Percentiles rank a stretch among this genome's conserved stretches.
These are phyloP conservation scores for Pythium utonaiense DNA, from an alignment of 352 stramenopile species.

Conservation along the genomic window DNA sequence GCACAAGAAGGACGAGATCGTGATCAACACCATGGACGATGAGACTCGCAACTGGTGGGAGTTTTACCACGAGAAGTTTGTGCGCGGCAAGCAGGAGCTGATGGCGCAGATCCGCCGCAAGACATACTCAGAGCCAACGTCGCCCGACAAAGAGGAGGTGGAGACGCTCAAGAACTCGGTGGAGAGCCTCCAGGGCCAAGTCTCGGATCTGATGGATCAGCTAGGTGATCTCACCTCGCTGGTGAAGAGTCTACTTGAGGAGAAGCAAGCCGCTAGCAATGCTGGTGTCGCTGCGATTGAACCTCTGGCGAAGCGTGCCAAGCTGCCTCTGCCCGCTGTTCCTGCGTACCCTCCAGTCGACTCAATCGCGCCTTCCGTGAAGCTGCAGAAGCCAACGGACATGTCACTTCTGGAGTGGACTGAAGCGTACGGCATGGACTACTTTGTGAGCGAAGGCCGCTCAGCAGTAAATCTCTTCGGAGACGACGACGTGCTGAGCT, in stretches of 20 bases:
- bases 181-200: conserved; percentile 65
- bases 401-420: conserved; percentile 79
- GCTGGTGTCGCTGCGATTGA: conserved; percentile 6
- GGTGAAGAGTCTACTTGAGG: conserved; percentile 67
- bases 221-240: conserved; percentile 68
- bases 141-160: conserved; percentile 71
- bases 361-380: conserved; percentile 25
- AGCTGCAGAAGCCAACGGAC: conserved; percentile 49
- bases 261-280: conserved; percentile 29
- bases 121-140: conserved; percentile 81
- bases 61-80: conserved; percentile 91
- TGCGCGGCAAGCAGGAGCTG: conserved; percentile 78
- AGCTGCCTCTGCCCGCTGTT: conserved; percentile 14
- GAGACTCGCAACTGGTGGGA: conserved; percentile 89
- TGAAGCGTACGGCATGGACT: conserved; percentile 76
- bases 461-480: conserved; percentile 49
- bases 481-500: conserved; percentile 40
- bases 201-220: conserved; percentile 76
- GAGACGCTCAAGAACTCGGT: conserved; percentile 75
- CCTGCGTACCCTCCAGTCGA: conserved; percentile 30
- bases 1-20: conserved; percentile 89
- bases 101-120: conserved; percentile 87
- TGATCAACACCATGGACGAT: conserved; percentile 68
- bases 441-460: conserved; percentile 62
- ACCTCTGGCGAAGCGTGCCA: conserved; percentile 44